Base-by-base conservation (phyloP, 2,329 filamentous ascomycete genomes). In the Aschersonia sp. region DNA sequence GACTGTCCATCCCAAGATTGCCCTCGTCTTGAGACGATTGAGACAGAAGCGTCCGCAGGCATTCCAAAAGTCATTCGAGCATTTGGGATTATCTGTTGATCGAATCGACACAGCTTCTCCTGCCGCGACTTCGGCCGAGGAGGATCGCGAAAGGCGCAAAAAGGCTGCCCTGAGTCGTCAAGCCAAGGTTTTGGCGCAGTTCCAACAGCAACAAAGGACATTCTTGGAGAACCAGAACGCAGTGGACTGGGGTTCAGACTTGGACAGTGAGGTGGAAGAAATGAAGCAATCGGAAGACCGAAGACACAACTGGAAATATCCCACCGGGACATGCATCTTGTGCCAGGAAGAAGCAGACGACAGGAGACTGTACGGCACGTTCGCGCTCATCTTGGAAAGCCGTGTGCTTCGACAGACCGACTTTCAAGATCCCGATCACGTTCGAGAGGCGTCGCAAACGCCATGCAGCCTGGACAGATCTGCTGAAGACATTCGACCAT, bases 291-390 rank as follows among this genome's bases (percentile, higher is more conserved):
- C 75, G 9, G 80, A 86, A 55, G 78, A 82, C 56, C 76, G 80
- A 45, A 82, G 81, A 59, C 63, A 68, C 48, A 65, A 62, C 46
- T 94, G 89, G 81, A 92, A 89, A 60, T 98, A 94, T 61, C 92
- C 94, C 1, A 78, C 81, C 30, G 92, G 89, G 12, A 94, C 89
- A 30, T 98, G 92, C 62, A 96, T 98, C 48, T 70, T 97, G 12
- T 98, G 92, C 59, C 92, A 97, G 63, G 94, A 98, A 65, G 89
- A 96, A 55, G 92, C 88, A 2, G 89, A 91, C 56, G 91, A 97
- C 53, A 82, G 82, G 9, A 79, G 83, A 41, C 74, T 97, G 1
- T 97, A 94, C 60, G 92, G 92, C 51, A 95, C 91, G 0, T 97
- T 98, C 67, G 88, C 87, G 2, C 80, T 94, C 55, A 76, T 98